A percentile compares a stretch with the other conserved stretches of the same genome.
Evolutionary conservation across 768 basidiomycete genomes (phyloP).

Genomic region (Suillus weaverae): DNA sequence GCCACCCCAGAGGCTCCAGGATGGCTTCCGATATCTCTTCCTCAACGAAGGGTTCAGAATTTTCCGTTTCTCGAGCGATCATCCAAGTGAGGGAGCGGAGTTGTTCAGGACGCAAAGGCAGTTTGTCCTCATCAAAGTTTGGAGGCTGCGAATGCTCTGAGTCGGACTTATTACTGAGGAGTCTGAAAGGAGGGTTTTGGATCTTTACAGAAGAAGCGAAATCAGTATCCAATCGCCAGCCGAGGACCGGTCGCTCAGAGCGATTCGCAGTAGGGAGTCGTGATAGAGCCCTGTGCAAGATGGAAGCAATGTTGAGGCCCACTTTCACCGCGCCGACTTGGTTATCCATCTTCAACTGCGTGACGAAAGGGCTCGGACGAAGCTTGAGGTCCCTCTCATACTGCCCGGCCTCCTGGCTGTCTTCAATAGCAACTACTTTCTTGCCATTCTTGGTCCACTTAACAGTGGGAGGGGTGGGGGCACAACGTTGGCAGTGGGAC

Average conservation of each 20-base stretch:
- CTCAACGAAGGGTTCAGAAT: conserved; percentile 77
- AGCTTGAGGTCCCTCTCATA: conserved; percentile 88
- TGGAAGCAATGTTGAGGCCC: conserved; percentile 84
- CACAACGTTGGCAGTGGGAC: conserved; percentile 74
- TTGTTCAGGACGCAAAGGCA: conserved; percentile 79
- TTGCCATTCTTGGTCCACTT: conserved; percentile 69
- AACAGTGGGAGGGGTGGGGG: conserved; percentile 73
- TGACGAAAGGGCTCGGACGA: conserved; percentile 83
- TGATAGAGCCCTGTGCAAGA: conserved; percentile 83
- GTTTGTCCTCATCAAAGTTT: conserved; percentile 52
- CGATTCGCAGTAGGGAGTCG: conserved; percentile 65
- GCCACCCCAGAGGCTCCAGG: conserved; percentile 84
- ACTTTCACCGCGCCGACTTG: conserved; percentile 73
- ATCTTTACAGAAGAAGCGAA: conserved; percentile 65
- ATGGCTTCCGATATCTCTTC: conserved; percentile 94
- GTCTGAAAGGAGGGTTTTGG: conserved; percentile 60
- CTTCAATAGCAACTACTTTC: conserved; percentile 70
- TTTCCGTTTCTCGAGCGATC: conserved; percentile 70
- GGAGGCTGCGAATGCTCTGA: conserved; percentile 73
- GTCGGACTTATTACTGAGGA: conserved; percentile 77
- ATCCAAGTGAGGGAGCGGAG: conserved; percentile 92
- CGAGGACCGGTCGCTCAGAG: conserved; percentile 46
- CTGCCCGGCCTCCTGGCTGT: conserved; percentile 81
- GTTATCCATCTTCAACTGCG: conserved; percentile 70
- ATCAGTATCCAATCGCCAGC: conserved; percentile 84